A percentile compares a stretch with the other conserved stretches of the same genome.
Evolutionary conservation across 2,329 filamentous ascomycete genomes (phyloP).

Genomic region (Lasiodiplodia hormozganensis): DNA sequence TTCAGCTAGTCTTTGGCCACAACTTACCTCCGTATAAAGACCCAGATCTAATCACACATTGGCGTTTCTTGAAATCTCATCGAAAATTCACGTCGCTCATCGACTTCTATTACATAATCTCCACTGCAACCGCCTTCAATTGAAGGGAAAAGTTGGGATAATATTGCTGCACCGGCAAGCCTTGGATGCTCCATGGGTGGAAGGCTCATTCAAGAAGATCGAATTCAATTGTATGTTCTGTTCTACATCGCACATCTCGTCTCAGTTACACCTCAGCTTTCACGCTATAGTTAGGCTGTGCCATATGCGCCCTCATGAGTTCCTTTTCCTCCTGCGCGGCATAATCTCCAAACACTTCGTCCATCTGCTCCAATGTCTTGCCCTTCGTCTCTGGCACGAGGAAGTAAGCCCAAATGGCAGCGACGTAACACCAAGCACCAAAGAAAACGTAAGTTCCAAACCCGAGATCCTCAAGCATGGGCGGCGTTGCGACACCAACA

Average conservation of each 20-base stretch:
- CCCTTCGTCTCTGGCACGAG: conserved; percentile 45
- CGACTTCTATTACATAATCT: too few species aligned
- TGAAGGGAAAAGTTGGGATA: too few species aligned
- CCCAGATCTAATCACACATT: too few species aligned
- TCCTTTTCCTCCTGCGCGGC: conserved; percentile 42
- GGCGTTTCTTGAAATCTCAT: too few species aligned
- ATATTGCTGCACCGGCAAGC: too few species aligned
- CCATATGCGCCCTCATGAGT: conserved; percentile 17
- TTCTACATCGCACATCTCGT: background rate
- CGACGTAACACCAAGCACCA: conserved; percentile 43
- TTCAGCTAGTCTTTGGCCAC: too few species aligned
- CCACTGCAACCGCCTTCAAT: too few species aligned
- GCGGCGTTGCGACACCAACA: conserved; percentile 68
- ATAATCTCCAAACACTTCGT: conserved; percentile 44
- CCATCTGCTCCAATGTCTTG: conserved; percentile 45
- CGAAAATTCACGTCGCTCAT: too few species aligned
- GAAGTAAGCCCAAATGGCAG: conserved; percentile 45
- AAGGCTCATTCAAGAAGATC: too few species aligned
- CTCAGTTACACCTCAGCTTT: background rate
- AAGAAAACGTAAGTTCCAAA: conserved; percentile 52
- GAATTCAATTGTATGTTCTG: too few species aligned
- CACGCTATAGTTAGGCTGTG: background rate
- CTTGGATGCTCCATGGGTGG: too few species aligned
- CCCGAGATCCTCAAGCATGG: conserved; percentile 64
- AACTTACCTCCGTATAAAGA: too few species aligned